Conservation (phyloP, 2,329 filamentous ascomycete species). For the Phialophora tarda region DNA sequence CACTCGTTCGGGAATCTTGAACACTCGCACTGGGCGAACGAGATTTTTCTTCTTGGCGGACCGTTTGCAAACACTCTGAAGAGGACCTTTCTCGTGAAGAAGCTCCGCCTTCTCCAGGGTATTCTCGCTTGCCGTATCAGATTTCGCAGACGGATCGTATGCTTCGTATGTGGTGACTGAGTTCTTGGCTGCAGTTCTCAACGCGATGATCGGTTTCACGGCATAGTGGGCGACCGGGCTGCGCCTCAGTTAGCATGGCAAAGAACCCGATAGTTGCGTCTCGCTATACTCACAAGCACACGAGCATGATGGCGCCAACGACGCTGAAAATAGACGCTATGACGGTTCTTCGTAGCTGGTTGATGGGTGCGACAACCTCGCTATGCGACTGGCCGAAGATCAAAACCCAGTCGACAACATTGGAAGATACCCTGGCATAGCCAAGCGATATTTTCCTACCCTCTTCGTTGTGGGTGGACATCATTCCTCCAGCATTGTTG, state of each 20-base stretch:
- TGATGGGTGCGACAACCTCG: slow-evolving; percentile 78
- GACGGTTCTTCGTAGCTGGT: slow-evolving; percentile 75
- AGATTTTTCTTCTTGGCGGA: slow-evolving; percentile 8
- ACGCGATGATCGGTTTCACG: slow-evolving; percentile 75
- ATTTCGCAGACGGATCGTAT: slow-evolving; percentile 60
- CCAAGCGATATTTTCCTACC: slow-evolving; percentile 73
- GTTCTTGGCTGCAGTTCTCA: slow-evolving; percentile 75
- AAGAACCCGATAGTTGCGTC: slow-evolving; percentile 42
- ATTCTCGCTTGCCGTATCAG: slow-evolving; percentile 23
- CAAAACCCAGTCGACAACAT: slow-evolving; percentile 79
- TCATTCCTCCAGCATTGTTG: slow-evolving; percentile 67
- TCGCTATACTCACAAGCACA: slow-evolving; percentile 48
- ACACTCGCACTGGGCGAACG: slow-evolving; percentile 48
- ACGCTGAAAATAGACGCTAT: slow-evolving; percentile 84
- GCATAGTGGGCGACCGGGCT: slow-evolving; percentile 76
- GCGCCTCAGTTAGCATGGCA: slow-evolving; percentile 46
- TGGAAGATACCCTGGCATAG: slow-evolving; percentile 70
- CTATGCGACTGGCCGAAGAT: slow-evolving; percentile 74
- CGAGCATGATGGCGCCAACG: slow-evolving; percentile 70
- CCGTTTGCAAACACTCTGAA: slow-evolving; percentile 12
- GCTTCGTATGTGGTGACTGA: slow-evolving; percentile 48
- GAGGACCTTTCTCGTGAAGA: slow-evolving; percentile 43
- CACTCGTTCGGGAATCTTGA: slow-evolving; percentile 84
- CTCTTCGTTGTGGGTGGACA: slow-evolving; percentile 77
- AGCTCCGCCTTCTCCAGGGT: slow-evolving; percentile 42